Conservation (phyloP, 768 basidiomycete genomes). For the Cubamyces sp. region DNA sequence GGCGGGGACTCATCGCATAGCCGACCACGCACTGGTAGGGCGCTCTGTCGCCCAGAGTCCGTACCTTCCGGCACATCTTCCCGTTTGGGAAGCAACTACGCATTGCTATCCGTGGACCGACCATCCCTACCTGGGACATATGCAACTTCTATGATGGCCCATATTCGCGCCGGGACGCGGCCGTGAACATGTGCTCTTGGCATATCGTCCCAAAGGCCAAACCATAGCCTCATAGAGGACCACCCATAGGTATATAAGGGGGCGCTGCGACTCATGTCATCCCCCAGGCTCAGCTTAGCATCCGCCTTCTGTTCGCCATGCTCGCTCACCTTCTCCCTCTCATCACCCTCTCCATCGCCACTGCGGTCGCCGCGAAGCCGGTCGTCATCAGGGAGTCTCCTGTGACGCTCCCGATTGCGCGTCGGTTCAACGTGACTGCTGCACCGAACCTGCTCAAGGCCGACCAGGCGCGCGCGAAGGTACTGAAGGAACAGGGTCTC, state of each 20-base stretch:
- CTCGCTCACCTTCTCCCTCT: constrained; percentile 11
- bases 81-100: background rate
- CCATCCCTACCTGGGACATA: no score
- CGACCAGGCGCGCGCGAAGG: constrained; percentile 30
- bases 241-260: background rate
- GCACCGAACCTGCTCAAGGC: constrained; percentile 15
- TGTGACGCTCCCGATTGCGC: constrained; percentile 26
- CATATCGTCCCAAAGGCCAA: no score
- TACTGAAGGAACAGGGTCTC: constrained; percentile 8
- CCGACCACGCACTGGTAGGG: background rate
- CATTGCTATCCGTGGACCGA: no score
- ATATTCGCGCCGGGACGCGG: no score
- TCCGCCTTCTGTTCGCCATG: constrained; percentile 8
- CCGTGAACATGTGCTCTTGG: no score
- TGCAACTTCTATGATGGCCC: no score
- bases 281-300: constrained; percentile 13
- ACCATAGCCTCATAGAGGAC: background rate
- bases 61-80: background rate
- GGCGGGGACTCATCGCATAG: background rate
- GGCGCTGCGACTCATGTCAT: no score
- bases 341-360: constrained; percentile 5
- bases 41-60: background rate
- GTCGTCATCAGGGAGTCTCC: constrained; percentile 27
- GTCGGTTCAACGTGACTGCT: constrained; percentile 29
- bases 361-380: constrained; percentile 14